phyloP scores from a whole-genome alignment of 1,139 yeast species.

The Magnusiomyces paraingens region DNA sequence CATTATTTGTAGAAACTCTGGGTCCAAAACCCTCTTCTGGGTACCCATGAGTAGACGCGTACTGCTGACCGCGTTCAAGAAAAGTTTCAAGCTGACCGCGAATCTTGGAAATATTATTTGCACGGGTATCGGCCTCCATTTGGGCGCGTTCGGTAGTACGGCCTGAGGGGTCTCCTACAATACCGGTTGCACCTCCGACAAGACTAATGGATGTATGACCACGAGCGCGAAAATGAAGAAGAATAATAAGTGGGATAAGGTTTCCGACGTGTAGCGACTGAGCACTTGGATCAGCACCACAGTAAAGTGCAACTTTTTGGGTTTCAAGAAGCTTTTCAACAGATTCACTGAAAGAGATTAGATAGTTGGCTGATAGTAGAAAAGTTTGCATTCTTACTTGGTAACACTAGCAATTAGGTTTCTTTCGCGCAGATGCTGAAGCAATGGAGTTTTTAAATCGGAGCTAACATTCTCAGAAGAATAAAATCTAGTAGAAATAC shows the following conservation, averaged over 20 bases:
- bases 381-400: slow-evolving; percentile 3
- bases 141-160: slow-evolving; percentile 64
- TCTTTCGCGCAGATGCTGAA: slow-evolving; percentile 10
- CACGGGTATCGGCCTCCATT: slow-evolving; percentile 47
- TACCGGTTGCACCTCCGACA: slow-evolving; percentile 98
- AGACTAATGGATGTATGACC: slow-evolving; percentile 81
- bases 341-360: slow-evolving; percentile 22
- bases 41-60: slow-evolving; percentile 52
- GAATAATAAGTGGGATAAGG: slow-evolving; percentile 74
- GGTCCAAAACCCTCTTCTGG: slow-evolving; percentile 32
- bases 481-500: too few relatives aligned
- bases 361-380: background rate
- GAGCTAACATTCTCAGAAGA: background rate
- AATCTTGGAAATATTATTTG: slow-evolving; percentile 54
- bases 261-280: slow-evolving; percentile 85
- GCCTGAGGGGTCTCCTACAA: slow-evolving; percentile 97
- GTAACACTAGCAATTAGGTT: slow-evolving; percentile 12
- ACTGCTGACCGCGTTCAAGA: slow-evolving; percentile 53
- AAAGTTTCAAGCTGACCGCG: slow-evolving; percentile 56
- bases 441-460: slow-evolving; percentile 8
- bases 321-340: slow-evolving; percentile 38
- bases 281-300: slow-evolving; percentile 98
- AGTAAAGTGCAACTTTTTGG: slow-evolving; percentile 54
- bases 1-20: slow-evolving; percentile 52
- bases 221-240: slow-evolving; percentile 73